A percentile compares a stretch with the other conserved stretches of the same genome.
Evolutionary conservation across 345 rosid genomes (phyloP).

Genomic region (Brassica rapa): DNA sequence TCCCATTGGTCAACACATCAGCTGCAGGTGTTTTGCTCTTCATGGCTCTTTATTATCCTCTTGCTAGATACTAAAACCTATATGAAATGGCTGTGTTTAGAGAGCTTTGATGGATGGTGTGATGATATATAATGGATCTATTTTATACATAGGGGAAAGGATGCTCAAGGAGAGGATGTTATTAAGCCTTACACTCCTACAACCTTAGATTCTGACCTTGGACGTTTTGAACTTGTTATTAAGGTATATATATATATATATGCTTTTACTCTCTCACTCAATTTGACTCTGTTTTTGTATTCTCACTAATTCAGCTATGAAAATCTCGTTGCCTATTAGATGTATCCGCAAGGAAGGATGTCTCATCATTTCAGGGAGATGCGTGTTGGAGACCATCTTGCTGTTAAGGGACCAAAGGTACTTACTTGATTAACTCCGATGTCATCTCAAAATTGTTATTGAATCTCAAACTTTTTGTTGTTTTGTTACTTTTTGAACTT

Average conservation of each 20-base stretch:
- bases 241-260: constrained; percentile 55
- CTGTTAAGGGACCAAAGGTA: constrained; percentile 99
- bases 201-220: constrained; percentile 90
- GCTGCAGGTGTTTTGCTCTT: constrained; percentile 70
- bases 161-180: constrained; percentile 83
- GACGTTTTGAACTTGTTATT: constrained; percentile 79
- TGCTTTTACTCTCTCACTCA: constrained; percentile 12
- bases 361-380: constrained; percentile 98
- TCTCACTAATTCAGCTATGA: background rate
- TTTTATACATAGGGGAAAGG: constrained; percentile 63
- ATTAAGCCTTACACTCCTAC: constrained; percentile 94
- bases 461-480: background rate
- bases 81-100: background rate
- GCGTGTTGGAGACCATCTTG: constrained; percentile 76
- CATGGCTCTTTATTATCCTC: background rate
- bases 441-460: background rate
- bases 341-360: constrained; percentile 99
- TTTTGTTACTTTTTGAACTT: constrained; percentile 9
- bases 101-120: background rate
- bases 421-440: background rate
- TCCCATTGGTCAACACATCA: constrained; percentile 96
- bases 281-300: background rate
- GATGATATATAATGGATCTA: background rate
- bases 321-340: constrained; percentile 46
- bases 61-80: background rate